Evolutionary conservation across 2,329 filamentous ascomycete species (phyloP).

Genomic region (Simplicillium sp.): DNA sequence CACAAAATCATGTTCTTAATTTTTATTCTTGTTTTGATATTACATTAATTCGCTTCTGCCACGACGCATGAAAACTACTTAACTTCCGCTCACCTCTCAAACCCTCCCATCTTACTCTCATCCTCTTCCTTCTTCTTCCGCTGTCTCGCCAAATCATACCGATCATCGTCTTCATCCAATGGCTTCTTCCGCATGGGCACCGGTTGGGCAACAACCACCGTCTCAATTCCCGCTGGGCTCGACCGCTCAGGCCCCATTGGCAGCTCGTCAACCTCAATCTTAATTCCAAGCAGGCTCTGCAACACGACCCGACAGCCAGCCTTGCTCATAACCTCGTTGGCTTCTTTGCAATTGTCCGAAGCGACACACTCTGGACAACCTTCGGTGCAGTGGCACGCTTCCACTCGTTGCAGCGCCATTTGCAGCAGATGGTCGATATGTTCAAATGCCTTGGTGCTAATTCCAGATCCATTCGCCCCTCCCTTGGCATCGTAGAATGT

Average conservation of each 20-base stretch:
- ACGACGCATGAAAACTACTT: no score
- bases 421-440: slow-evolving; percentile 71
- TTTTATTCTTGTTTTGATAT: no score
- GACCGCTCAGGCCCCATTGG: slow-evolving; percentile 75
- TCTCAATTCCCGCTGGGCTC: slow-evolving; percentile 67
- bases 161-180: slow-evolving; percentile 1
- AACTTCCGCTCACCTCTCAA: slow-evolving; percentile 13
- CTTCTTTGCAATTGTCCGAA: slow-evolving; percentile 73
- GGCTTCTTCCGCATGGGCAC: slow-evolving; percentile 34
- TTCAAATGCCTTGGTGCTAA: slow-evolving; percentile 88
- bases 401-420: slow-evolving; percentile 68
- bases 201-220: slow-evolving; percentile 63
- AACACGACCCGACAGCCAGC: slow-evolving; percentile 76
- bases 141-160: slow-evolving; percentile 10
- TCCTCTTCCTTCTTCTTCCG: slow-evolving; percentile 16
- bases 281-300: slow-evolving; percentile 61
- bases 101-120: slow-evolving; percentile 12
- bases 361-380: slow-evolving; percentile 90
- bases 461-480: slow-evolving; percentile 71
- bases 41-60: no score
- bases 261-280: slow-evolving; percentile 74
- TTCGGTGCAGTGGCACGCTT: slow-evolving; percentile 63
- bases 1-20: no score
- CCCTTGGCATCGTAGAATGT: slow-evolving; percentile 96
- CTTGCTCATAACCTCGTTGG: slow-evolving; percentile 90